These are phyloP conservation scores for Oryza coarctata DNA, from an alignment of 176 grass and related monocot species.

Conservation along the genomic window DNA sequence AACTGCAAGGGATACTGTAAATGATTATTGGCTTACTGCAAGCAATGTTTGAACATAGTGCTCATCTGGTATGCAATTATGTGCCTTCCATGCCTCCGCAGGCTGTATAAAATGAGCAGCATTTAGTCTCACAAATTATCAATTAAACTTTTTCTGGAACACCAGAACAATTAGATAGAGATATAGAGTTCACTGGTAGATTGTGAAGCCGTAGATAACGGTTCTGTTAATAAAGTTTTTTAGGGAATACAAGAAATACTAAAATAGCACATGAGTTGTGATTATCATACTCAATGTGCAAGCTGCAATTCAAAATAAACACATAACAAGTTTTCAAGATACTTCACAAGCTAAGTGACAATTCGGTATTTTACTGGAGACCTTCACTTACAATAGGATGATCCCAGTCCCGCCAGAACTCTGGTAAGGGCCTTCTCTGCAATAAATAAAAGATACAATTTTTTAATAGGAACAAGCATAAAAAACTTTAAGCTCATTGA, in stretches of 20 bases:
- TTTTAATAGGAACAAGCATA: not conserved
- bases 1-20: not conserved
- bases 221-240: constrained; percentile 9
- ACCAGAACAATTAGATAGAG: constrained; percentile 6
- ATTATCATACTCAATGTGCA: not conserved
- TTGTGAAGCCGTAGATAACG: not conserved
- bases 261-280: not conserved
- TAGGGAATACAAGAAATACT: not conserved
- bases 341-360: not conserved
- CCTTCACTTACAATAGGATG: constrained; percentile 90
- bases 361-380: not conserved
- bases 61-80: constrained; percentile 99
- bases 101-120: constrained; percentile 51
- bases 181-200: not conserved
- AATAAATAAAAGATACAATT: constrained; percentile 38
- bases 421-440: constrained; percentile 83
- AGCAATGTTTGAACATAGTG: constrained; percentile 98
- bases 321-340: not conserved
- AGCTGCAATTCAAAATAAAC: constrained; percentile 16
- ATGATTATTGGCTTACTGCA: constrained; percentile 75
- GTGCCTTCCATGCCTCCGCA: constrained; percentile 67
- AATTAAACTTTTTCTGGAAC: constrained; percentile 2
- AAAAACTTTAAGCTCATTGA: not conserved
- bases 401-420: constrained; percentile 95
- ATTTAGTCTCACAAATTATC: constrained; percentile 16